Evolutionary conservation across 202 grass and related monocot genomes (phyloP).

Genomic region (Thinopyrum obtusiflorum): DNA sequence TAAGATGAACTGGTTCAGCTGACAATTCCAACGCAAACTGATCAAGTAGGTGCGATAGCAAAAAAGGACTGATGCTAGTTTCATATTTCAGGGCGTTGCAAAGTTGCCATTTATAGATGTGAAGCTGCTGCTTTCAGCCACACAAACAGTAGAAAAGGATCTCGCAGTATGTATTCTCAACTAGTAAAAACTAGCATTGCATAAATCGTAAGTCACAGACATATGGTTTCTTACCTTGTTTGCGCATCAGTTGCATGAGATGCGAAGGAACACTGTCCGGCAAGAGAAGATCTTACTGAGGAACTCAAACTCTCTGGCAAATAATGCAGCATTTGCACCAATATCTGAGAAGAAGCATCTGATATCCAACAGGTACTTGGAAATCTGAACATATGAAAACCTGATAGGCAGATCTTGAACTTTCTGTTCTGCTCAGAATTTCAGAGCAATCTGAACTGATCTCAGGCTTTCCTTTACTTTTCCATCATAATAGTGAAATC

Average conservation of each 20-base stretch:
- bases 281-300: conserved; percentile 53
- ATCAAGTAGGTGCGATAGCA: not conserved
- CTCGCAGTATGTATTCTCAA: conserved; percentile 25
- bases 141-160: conserved; percentile 32
- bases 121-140: conserved; percentile 37
- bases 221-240: not conserved
- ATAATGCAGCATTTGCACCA: not conserved
- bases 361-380: conserved; percentile 27
- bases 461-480: not conserved
- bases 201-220: not conserved
- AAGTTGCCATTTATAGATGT: conserved; percentile 65
- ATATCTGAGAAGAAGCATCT: not conserved
- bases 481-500: conserved; percentile 28
- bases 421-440: not conserved
- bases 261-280: conserved; percentile 30
- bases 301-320: conserved; percentile 23
- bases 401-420: not conserved
- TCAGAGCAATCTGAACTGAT: not conserved
- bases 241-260: conserved; percentile 39
- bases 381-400: not conserved
- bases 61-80: not conserved
- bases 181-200: not conserved
- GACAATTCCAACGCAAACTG: not conserved
- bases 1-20: not conserved
- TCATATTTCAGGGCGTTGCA: conserved; percentile 26